Base-by-base conservation (phyloP, 805 yeast species). In the Wickerhamomyces alni region DNA sequence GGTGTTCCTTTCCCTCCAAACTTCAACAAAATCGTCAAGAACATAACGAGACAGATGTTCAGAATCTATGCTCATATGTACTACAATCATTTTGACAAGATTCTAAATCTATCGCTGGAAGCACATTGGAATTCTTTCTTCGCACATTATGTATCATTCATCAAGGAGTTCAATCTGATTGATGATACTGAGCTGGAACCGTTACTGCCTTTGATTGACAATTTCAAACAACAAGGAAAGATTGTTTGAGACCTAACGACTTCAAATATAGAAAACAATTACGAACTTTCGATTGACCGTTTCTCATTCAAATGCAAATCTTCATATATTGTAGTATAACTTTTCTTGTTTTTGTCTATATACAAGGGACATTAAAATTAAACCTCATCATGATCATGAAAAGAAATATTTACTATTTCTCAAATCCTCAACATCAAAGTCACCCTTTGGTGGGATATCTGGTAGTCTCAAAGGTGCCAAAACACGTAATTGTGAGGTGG, bases 101-200 rank as follows among this genome's bases (percentile, higher is more conserved):
- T 91, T 18, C 79, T 91, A n/a, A 97, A 93, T 59, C 64, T 93
- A 43, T 82, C 95, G 2, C 62, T 93, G 43, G 99, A 93, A 59
- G 96, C 98, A 1, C 98, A 93, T 59, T 93, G 96, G 95, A 93
- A 93, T 61, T 89, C 98, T 3, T 86, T 89, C 52, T 93, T 94
- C 63, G 93, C 96, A 13, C 99, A 93, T 59, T 93, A 85, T 55
- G 75, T 91, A 33, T 82, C 95, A 38, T 87, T 93, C 55, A 76
- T 84, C 12, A 82, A 82, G 48, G 95, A 88, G 48, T 93, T 87
- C 60, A 81, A 77, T 38, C 72, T 93, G 47, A 69, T 93, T 27
- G 98, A 88, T 43, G 67, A 78, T 38, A 69, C 71, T 39, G 99
- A 93, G 47, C 64, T 88, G 61, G 83, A 71, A 40, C 98, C 99